These are phyloP conservation scores for Cinchona pubescens DNA, from an alignment of 257 asterid species.

Conservation along the genomic window DNA sequence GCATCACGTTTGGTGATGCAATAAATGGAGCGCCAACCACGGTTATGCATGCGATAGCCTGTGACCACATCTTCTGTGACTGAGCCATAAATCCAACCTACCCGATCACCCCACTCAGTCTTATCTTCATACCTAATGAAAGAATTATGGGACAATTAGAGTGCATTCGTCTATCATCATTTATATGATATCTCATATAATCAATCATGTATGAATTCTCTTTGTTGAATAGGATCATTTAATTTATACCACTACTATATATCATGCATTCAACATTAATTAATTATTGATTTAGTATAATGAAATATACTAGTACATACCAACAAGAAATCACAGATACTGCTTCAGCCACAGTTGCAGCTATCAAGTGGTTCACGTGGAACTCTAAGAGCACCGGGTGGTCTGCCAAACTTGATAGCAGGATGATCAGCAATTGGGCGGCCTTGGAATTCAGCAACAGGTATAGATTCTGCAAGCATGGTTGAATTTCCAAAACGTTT, in stretches of 20 bases:
- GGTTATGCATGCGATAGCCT: conserved; percentile 49
- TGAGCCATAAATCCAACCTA: conserved; percentile 51
- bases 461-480: conserved; percentile 38
- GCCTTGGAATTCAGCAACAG: conserved; percentile 44
- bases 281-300: too few species aligned
- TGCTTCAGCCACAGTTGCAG: conserved; percentile 46
- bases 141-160: not conserved
- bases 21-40: conserved; percentile 46
- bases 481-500: conserved; percentile 45
- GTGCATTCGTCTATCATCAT: too few species aligned
- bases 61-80: conserved; percentile 51
- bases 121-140: conserved; percentile 39
- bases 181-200: too few species aligned
- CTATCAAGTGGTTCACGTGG: conserved; percentile 41
- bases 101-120: conserved; percentile 49
- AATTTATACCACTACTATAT: too few species aligned
- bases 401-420: conserved; percentile 48
- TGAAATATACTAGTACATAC: too few species aligned
- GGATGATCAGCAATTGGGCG: conserved; percentile 53
- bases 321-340: conserved; percentile 45
- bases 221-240: too few species aligned
- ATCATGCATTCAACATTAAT: too few species aligned
- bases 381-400: conserved; percentile 35
- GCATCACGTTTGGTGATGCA: conserved; percentile 45
- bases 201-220: too few species aligned